Evolutionary conservation across 352 stramenopile species (phyloP).

Genomic region (Globisporangium emineosum): DNA sequence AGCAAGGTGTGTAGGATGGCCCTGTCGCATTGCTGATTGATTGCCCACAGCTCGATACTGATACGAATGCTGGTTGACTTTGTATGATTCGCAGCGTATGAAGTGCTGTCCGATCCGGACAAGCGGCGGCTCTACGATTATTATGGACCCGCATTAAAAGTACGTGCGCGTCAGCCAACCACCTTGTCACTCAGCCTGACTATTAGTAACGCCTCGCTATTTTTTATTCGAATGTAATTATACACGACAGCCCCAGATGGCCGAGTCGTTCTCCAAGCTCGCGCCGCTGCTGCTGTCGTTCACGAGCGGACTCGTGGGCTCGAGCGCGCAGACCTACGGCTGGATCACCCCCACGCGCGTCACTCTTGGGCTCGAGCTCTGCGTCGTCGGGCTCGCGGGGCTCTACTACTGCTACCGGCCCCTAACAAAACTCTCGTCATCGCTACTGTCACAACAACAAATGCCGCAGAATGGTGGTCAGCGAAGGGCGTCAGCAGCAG

Average conservation of each 20-base stretch:
- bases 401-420: slow-evolving; percentile 57
- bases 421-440: not conserved
- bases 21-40: not conserved
- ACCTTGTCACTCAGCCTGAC: too few relatives aligned
- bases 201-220: not conserved
- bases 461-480: slow-evolving; percentile 13
- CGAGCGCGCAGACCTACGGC: slow-evolving; percentile 33
- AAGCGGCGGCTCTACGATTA: slow-evolving; percentile 73
- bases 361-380: slow-evolving; percentile 37
- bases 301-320: slow-evolving; percentile 46
- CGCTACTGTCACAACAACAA: slow-evolving; percentile 5
- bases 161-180: not conserved
- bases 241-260: slow-evolving; percentile 31
- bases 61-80: not conserved
- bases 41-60: not conserved
- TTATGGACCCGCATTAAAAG: slow-evolving; percentile 59
- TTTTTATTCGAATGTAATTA: not conserved
- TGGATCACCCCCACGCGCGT: slow-evolving; percentile 28
- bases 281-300: slow-evolving; percentile 66
- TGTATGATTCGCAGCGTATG: slow-evolving; percentile 39
- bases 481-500: not conserved
- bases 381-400: slow-evolving; percentile 50
- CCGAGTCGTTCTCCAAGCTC: slow-evolving; percentile 59
- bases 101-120: slow-evolving; percentile 72
- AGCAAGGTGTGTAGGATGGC: slow-evolving; percentile 28